Evolutionary conservation across 129 eudicot species (phyloP).

Genomic region (Chrysanthemum seticuspe): DNA sequence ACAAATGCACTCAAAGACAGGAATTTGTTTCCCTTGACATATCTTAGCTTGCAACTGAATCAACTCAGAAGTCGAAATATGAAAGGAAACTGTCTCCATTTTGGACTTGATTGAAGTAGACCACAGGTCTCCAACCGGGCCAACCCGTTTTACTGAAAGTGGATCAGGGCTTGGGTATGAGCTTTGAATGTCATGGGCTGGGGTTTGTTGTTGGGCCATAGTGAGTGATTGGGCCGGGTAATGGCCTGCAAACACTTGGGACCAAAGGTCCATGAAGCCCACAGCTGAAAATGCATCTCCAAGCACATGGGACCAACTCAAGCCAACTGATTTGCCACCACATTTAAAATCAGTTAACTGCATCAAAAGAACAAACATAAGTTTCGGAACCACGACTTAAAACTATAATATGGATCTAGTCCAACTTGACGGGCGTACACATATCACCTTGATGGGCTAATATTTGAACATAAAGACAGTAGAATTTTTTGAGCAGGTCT

Average conservation of each 20-base stretch:
- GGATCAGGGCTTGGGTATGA: slow-evolving; percentile 27
- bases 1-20: slow-evolving; percentile 54
- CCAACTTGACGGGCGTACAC: no score
- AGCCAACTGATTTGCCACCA: slow-evolving; percentile 63
- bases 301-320: slow-evolving; percentile 80
- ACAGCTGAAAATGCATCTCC: slow-evolving; percentile 65
- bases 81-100: slow-evolving; percentile 46
- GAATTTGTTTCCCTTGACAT: slow-evolving; percentile 12
- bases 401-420: no score
- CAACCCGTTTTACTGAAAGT: slow-evolving; percentile 54
- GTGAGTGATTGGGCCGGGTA: slow-evolving; percentile 31
- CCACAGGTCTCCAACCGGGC: slow-evolving; percentile 75
- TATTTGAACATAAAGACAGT: no score
- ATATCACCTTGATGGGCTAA: no score
- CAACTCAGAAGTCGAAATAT: slow-evolving; percentile 33
- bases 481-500: no score
- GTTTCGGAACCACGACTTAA: no score
- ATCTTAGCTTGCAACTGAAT: slow-evolving; percentile 42
- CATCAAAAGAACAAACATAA: neutral
- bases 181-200: neutral
- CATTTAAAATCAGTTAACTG: slow-evolving; percentile 69
- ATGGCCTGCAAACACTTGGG: slow-evolving; percentile 31
- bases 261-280: slow-evolving; percentile 43
- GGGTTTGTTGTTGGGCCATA: slow-evolving; percentile 24
- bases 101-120: slow-evolving; percentile 14